Evolutionary conservation across 23 red algal species (phyloP).

Genomic region (Gracilaria vermiculophylla): DNA sequence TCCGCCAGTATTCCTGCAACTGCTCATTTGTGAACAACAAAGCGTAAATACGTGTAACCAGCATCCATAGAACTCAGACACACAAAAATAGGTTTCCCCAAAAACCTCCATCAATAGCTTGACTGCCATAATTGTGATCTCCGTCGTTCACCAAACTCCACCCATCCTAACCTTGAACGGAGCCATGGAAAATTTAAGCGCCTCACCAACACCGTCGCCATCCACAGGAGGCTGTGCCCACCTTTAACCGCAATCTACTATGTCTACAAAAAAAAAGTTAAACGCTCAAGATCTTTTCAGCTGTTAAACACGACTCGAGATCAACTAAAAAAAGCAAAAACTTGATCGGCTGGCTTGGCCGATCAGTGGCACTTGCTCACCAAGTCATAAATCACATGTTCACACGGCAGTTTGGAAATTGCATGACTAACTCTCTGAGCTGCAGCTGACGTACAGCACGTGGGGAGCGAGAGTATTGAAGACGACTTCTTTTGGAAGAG

Average conservation of each 20-base stretch:
- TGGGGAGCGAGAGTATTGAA: conserved; percentile 41
- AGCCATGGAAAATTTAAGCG: not conserved
- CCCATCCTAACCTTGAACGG: no score
- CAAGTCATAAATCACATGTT: not conserved
- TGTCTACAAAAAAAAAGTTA: not conserved
- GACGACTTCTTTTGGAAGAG: conserved; percentile 40
- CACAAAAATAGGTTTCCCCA: no score
- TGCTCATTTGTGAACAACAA: no score
- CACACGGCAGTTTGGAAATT: no score
- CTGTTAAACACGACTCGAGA: not conserved
- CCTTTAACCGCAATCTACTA: not conserved
- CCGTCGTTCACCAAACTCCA: no score
- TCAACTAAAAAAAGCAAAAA: not conserved
- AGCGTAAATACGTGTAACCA: no score
- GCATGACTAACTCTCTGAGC: not conserved
- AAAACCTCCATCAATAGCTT: no score
- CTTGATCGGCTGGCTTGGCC: not conserved
- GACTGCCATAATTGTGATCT: no score
- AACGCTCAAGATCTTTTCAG: not conserved
- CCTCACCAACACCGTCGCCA: not conserved
- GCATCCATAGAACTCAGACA: no score
- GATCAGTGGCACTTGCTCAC: not conserved
- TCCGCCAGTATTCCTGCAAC: no score
- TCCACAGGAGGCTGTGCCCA: not conserved
- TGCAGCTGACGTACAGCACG: conserved; percentile 16